phyloP scores from a whole-genome alignment of 805 yeast species.

The Candida berthetii region DNA sequence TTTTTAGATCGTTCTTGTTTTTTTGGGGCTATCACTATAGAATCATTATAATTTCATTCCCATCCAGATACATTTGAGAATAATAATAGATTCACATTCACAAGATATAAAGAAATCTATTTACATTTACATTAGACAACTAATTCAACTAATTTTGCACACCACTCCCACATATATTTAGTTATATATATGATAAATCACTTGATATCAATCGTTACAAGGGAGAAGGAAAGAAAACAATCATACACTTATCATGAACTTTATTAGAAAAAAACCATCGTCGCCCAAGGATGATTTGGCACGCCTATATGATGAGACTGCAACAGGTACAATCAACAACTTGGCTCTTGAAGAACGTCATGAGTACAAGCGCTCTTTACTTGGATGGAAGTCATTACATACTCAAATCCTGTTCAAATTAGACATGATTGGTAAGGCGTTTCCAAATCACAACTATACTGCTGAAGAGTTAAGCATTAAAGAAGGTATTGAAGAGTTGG shows the following conservation, averaged over 20 bases:
- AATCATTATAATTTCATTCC: too few relatives aligned
- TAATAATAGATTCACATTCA: too few relatives aligned
- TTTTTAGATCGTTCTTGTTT: too few relatives aligned
- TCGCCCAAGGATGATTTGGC: slow-evolving; percentile 54
- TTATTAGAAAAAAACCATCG: slow-evolving; percentile 52
- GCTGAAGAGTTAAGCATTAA: slow-evolving; percentile 39
- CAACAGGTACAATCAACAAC: slow-evolving; percentile 52
- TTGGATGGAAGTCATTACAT: slow-evolving; percentile 72
- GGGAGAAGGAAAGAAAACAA: too few relatives aligned
- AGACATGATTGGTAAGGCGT: slow-evolving; percentile 42
- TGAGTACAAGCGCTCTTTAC: slow-evolving; percentile 47
- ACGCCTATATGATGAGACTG: slow-evolving; percentile 55
- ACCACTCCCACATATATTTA: too few relatives aligned
- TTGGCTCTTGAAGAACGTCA: slow-evolving; percentile 51
- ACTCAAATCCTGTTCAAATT: slow-evolving; percentile 51
- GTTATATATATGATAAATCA: too few relatives aligned
- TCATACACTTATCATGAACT: slow-evolving; percentile 30
- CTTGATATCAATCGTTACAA: too few relatives aligned
- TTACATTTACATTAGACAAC: too few relatives aligned
- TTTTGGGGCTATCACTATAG: too few relatives aligned
- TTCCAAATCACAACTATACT: slow-evolving; percentile 25
- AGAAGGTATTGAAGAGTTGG: slow-evolving; percentile 19
- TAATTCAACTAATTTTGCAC: too few relatives aligned
- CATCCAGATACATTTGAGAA: too few relatives aligned
- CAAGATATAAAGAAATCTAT: too few relatives aligned